A percentile compares a stretch with the other conserved stretches of the same genome.
phyloP scores from a whole-genome alignment of 192 early-diverging fungal genomes.

The Phlyctochytrium bullatum region DNA sequence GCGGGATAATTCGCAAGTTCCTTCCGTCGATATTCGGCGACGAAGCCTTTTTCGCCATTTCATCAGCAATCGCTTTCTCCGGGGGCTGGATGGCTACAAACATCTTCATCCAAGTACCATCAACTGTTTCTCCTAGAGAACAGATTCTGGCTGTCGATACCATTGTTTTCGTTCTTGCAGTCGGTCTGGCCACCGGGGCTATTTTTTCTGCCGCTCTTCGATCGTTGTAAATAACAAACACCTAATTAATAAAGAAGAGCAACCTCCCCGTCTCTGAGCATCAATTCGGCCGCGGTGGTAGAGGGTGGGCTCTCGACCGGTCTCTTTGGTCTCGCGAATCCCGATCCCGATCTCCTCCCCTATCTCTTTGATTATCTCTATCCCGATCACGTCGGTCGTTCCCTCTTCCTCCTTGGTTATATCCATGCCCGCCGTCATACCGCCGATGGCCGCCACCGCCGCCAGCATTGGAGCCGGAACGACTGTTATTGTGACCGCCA shows the following conservation, averaged over 20 bases:
- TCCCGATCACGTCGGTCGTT: slow-evolving; percentile 12
- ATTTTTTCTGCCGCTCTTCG: not conserved
- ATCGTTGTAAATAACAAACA: not conserved
- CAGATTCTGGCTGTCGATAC: not conserved
- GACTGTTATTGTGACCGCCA: not conserved
- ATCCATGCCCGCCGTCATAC: slow-evolving; percentile 41
- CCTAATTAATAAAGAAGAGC: too few species aligned
- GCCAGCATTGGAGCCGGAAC: slow-evolving; percentile 41
- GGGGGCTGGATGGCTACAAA: slow-evolving; percentile 1
- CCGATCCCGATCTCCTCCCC: slow-evolving; percentile 3
- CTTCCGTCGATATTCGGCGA: not conserved
- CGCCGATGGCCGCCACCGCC: slow-evolving; percentile 47
- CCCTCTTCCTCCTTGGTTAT: slow-evolving; percentile 31
- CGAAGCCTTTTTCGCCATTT: not conserved
- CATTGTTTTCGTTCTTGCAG: not conserved
- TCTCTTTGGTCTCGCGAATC: not conserved
- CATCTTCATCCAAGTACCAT: not conserved
- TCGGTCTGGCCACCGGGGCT: not conserved
- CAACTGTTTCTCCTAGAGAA: not conserved
- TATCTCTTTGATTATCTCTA: slow-evolving; percentile 5
- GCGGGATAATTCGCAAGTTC: not conserved
- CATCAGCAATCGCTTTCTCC: not conserved
- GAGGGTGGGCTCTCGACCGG: not conserved
- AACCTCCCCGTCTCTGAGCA: too few species aligned
- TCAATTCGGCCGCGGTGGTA: not conserved